Percentiles rank a stretch among this genome's conserved stretches.
These are phyloP conservation scores for Cladosporium sp. DNA, from an alignment of 2,329 filamentous ascomycete genomes.

Conservation along the genomic window DNA sequence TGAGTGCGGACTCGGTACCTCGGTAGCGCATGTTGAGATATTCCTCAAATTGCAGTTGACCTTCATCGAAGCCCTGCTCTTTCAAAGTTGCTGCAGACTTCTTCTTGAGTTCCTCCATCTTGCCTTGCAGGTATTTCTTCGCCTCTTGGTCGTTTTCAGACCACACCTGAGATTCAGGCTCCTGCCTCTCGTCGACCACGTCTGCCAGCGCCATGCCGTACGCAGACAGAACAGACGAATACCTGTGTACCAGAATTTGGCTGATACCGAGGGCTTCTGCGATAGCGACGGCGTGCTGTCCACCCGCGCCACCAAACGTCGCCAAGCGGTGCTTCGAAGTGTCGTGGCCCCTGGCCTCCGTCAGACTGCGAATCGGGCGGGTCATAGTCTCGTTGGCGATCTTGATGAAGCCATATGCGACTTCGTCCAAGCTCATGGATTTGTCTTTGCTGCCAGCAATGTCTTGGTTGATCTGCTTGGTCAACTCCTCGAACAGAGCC, in stretches of 20 bases:
- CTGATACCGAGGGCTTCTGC: slow-evolving; percentile 73
- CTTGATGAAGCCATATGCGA: slow-evolving; percentile 78
- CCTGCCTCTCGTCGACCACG: slow-evolving; percentile 83
- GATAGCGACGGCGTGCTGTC: slow-evolving; percentile 81
- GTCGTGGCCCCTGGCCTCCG: slow-evolving; percentile 83
- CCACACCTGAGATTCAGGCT: slow-evolving; percentile 58
- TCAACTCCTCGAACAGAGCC: slow-evolving; percentile 17
- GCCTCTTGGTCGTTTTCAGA: slow-evolving; percentile 53
- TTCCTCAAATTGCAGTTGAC: slow-evolving; percentile 39
- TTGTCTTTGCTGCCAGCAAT: slow-evolving; percentile 42
- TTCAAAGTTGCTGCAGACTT: slow-evolving; percentile 37
- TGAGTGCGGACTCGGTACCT: slow-evolving; percentile 47
- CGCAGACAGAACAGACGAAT: slow-evolving; percentile 80
- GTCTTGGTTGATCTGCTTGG: slow-evolving; percentile 20
- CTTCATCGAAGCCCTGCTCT: slow-evolving; percentile 40
- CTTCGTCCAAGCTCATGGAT: slow-evolving; percentile 69
- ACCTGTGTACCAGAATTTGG: slow-evolving; percentile 76
- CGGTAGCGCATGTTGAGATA: slow-evolving; percentile 49
- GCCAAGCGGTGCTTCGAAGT: slow-evolving; percentile 78
- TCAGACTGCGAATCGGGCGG: slow-evolving; percentile 77
- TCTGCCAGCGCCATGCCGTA: slow-evolving; percentile 88
- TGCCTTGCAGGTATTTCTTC: too few species aligned
- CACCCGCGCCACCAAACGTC: slow-evolving; percentile 83
- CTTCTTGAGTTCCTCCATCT: slow-evolving; percentile 30
- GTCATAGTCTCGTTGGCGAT: slow-evolving; percentile 87